Evolutionary conservation across 805 yeast species (phyloP).

Genomic region (Ogataea siamensis): DNA sequence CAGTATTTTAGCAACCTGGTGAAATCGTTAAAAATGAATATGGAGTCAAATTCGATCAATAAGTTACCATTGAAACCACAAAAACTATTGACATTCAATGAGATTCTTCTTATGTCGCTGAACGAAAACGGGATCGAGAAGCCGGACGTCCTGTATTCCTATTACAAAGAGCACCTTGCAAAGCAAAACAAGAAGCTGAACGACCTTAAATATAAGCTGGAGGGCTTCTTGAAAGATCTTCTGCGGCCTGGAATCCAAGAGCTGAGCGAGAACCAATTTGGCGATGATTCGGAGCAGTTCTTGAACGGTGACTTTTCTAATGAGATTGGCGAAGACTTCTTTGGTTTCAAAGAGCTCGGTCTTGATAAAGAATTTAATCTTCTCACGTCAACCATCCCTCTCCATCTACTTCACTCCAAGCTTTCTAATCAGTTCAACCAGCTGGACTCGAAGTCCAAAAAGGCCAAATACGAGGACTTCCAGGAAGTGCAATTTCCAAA

Average conservation of each 20-base stretch:
- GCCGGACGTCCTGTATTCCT: constrained; percentile 72
- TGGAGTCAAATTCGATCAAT: constrained; percentile 59
- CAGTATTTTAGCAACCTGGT: constrained; percentile 74
- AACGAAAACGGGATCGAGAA: constrained; percentile 84
- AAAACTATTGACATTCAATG: constrained; percentile 33
- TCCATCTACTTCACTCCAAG: constrained; percentile 80
- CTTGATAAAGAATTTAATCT: constrained; percentile 88
- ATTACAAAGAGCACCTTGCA: constrained; percentile 67
- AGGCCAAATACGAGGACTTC: constrained; percentile 63
- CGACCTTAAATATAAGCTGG: constrained; percentile 66
- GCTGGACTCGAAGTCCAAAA: constrained; percentile 43
- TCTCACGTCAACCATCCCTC: constrained; percentile 80
- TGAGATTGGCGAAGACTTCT: constrained; percentile 95
- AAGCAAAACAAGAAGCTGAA: constrained; percentile 67
- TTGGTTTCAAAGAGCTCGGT: constrained; percentile 94
- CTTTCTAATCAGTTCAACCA: constrained; percentile 56
- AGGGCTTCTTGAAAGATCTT: constrained; percentile 71
- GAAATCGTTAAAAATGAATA: constrained; percentile 63
- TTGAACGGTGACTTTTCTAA: constrained; percentile 91
- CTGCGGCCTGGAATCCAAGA: constrained; percentile 79
- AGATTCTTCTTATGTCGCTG: constrained; percentile 58
- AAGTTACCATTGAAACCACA: constrained; percentile 30
- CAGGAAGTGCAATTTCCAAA: constrained; percentile 53
- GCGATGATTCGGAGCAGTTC: constrained; percentile 90
- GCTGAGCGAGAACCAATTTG: constrained; percentile 69